Evolutionary conservation across 1,139 yeast species (phyloP).

Genomic region (Candida frijolesensis): DNA sequence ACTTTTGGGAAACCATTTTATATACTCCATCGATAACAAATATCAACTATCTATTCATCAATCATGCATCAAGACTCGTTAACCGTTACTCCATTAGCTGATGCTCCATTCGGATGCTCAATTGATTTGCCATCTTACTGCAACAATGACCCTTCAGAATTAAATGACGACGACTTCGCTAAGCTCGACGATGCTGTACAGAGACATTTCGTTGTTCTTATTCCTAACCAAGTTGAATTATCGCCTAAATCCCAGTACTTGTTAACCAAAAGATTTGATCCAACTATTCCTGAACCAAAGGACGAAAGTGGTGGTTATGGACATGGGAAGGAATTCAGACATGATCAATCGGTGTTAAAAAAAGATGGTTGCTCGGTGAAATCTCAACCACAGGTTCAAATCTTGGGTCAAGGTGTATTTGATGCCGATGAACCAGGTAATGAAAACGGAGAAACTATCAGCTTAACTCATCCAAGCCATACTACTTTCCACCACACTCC

Average conservation of each 20-base stretch:
- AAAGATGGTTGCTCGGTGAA: constrained; percentile 83
- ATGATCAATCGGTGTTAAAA: constrained; percentile 70
- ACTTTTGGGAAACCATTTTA: background rate
- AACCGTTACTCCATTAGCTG: constrained; percentile 49
- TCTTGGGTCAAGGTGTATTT: constrained; percentile 79
- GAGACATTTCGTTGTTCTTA: constrained; percentile 67
- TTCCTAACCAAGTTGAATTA: constrained; percentile 68
- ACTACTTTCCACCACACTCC: constrained; percentile 72
- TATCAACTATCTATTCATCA: background rate
- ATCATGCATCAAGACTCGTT: constrained; percentile 28
- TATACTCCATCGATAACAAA: background rate
- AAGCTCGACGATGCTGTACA: constrained; percentile 65
- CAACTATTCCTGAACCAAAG: constrained; percentile 57
- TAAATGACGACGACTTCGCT: constrained; percentile 65
- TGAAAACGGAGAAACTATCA: constrained; percentile 56
- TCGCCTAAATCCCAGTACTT: constrained; percentile 73
- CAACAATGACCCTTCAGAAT: constrained; percentile 69
- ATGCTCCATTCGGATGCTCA: constrained; percentile 66
- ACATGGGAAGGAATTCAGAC: constrained; percentile 83
- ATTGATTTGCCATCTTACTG: constrained; percentile 66
- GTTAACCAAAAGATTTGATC: constrained; percentile 76
- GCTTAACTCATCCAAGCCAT: constrained; percentile 81
- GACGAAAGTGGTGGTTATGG: constrained; percentile 59
- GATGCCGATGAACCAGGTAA: constrained; percentile 70
- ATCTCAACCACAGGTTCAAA: constrained; percentile 83